phyloP scores from a whole-genome alignment of 306 rosid genomes.

The Mimosa bimucronata region DNA sequence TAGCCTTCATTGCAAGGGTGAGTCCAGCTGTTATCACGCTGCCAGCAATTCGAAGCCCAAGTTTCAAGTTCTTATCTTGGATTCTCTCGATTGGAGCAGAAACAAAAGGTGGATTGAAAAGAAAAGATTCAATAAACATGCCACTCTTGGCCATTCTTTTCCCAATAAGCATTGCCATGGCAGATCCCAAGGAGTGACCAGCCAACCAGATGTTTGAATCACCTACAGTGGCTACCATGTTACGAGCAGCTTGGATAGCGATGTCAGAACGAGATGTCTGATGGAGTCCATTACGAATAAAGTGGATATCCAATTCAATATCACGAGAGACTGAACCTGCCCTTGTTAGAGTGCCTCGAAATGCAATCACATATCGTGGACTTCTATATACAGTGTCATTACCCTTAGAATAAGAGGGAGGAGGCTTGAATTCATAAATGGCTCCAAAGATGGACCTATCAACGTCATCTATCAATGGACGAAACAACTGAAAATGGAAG shows the following conservation, averaged over 20 bases:
- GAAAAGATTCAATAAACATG: conserved; percentile 64
- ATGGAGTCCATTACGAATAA: conserved; percentile 71
- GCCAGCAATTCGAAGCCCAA: conserved; percentile 70
- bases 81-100: conserved; percentile 93
- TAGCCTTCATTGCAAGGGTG: conserved; percentile 70
- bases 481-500: conserved; percentile 74
- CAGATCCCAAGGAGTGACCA: conserved; percentile 94
- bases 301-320: conserved; percentile 66
- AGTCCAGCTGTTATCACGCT: conserved; percentile 86
- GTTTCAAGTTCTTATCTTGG: conserved; percentile 60
- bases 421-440: conserved; percentile 80
- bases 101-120: conserved; percentile 83
- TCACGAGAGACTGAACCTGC: conserved; percentile 67
- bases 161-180: conserved; percentile 85
- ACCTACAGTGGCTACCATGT: conserved; percentile 70
- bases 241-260: conserved; percentile 71
- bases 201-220: conserved; percentile 83
- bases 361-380: conserved; percentile 79
- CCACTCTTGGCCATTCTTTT: conserved; percentile 80
- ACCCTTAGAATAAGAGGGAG: conserved; percentile 43
- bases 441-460: conserved; percentile 87
- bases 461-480: conserved; percentile 70
- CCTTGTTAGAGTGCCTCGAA: conserved; percentile 77
- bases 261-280: conserved; percentile 76
- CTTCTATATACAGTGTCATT: conserved; percentile 53